A percentile compares a stretch with the other conserved stretches of the same genome.
Conservation (phyloP, 345 rosid species). For the Gossypium longicalyx region DNA sequence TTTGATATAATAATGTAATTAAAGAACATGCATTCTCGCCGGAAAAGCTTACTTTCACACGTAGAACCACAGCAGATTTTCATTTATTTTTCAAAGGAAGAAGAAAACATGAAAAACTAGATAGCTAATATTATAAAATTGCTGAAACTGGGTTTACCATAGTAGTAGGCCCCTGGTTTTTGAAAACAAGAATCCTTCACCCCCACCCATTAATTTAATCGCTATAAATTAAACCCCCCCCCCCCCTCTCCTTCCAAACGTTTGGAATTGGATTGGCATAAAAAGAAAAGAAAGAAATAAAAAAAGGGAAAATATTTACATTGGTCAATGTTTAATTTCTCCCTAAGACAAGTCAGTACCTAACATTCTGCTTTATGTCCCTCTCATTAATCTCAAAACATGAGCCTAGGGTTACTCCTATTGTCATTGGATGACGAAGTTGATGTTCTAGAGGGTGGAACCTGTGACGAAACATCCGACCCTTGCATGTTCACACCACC, state of each 20-base stretch:
- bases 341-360: conserved; percentile 41
- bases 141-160: not conserved
- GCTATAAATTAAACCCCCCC: not conserved
- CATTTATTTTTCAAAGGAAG: not conserved
- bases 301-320: conserved; percentile 14
- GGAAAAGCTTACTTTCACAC: not conserved
- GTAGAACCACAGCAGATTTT: not conserved
- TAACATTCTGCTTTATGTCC: conserved; percentile 30
- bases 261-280: not conserved
- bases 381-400: conserved; percentile 42
- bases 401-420: conserved; percentile 27
- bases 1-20: not conserved
- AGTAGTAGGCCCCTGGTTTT: not conserved
- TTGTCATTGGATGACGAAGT: conserved; percentile 32
- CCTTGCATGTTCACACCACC: not conserved
- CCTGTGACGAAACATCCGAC: conserved; percentile 14
- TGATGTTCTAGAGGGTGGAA: conserved; percentile 17
- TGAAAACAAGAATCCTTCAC: not conserved
- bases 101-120: not conserved
- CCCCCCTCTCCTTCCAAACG: no score
- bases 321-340: conserved; percentile 24
- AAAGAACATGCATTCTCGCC: not conserved
- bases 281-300: not conserved
- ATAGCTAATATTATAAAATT: not conserved
- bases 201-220: not conserved